Evolutionary conservation across 2,329 filamentous ascomycete genomes (phyloP), one percentile per base, ranked within the genome.

Genomic region (Exophiala phaeomuriformis): DNA sequence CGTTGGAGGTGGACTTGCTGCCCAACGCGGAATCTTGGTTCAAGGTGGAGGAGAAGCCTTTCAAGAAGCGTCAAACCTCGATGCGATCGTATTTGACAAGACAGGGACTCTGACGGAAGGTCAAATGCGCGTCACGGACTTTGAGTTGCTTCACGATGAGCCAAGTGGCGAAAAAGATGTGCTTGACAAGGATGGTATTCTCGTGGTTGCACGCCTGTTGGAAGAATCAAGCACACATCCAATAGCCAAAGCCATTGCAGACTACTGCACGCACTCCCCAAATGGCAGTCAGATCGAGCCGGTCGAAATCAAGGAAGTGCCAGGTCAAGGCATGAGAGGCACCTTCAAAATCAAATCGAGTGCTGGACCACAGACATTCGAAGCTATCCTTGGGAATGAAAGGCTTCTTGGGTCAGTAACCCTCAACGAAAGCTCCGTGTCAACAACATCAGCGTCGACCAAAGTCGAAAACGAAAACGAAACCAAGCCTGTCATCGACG

Each of bases 21-120:
- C 88, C 4, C 84, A 85, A 66, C 72, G 88, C 63, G 88, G 88
- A 1, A 89, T 94, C 51, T 75, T 94, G 1, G 88, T 86, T 61
- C 89, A 90, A 68, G 88, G 88, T 27, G 88, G 88, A 27, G 88
- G 88, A 33, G 86, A 90, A 66, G 88, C 88, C 0, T 91, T 93
- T 65, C 86, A 91, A 67, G 88, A 89, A 71, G 88, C 88, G 3
- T 90, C 86, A 66, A 80, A 79, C 7, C 77, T 90, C 42, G 83
- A 89, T 66, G 85, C 84, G 49, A 83, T 93, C 37, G 85, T 93
- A 0, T 93, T 94, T 66, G 88, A 94, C 75, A 93, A 94, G 75
- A 94, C 88, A 0, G 88, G 88, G 1, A 94, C 88, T 0, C 72
- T 94, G 53, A 93, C 88, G 0, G 74, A 85, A 62, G 78, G 77